Conservation (phyloP, 495 filamentous ascomycete genomes). For the Lophiotrema nucula region DNA sequence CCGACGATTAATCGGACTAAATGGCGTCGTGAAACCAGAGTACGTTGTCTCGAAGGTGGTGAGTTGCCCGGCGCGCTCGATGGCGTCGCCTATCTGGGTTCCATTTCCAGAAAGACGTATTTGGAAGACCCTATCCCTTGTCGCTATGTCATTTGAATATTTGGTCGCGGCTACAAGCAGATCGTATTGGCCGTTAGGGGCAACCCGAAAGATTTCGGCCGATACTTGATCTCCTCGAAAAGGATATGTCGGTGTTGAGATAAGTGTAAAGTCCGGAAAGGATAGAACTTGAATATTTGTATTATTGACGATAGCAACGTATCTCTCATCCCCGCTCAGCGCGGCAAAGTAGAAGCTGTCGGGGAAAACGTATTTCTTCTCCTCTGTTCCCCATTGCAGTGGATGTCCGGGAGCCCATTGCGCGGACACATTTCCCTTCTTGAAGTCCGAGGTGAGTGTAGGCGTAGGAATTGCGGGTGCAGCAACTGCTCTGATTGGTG, state of each 20-base stretch:
- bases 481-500: too few species aligned
- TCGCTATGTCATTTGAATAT: too few species aligned
- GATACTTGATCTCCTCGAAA: too few species aligned
- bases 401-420: conserved; percentile 5
- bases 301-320: not conserved
- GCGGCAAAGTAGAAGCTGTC: not conserved
- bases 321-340: conserved; percentile 1
- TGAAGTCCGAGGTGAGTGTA: conserved; percentile 4
- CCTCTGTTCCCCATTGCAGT: not conserved
- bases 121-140: not conserved
- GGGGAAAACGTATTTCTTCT: not conserved
- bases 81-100: not conserved
- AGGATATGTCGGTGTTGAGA: too few species aligned
- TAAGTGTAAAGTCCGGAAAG: too few species aligned
- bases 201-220: too few species aligned
- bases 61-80: not conserved
- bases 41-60: not conserved
- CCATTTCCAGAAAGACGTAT: not conserved
- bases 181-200: too few species aligned
- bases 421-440: conserved; percentile 8
- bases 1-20: not conserved
- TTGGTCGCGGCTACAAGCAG: too few species aligned
- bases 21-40: not conserved
- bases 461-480: conserved; percentile 1
- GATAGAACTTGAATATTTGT: too few species aligned